Evolutionary conservation across 208 protist genomes (phyloP), one percentile per base, ranked within the genome.

Genomic region (Wallacemonas sp.): DNA sequence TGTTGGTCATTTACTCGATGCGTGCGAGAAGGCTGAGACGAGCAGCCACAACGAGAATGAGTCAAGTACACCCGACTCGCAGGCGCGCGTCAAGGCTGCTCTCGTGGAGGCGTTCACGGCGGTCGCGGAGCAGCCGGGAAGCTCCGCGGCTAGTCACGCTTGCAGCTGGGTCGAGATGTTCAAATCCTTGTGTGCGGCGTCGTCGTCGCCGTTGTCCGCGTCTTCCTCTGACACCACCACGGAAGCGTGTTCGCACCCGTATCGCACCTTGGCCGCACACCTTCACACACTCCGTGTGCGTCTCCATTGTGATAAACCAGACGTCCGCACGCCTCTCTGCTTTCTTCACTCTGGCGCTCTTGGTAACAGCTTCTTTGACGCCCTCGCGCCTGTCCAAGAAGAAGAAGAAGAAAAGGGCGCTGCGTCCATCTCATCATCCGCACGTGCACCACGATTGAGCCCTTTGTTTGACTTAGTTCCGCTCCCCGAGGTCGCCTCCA

Each of bases 141-240:
- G n/a, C n/a, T n/a, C n/a, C n/a, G n/a, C n/a, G n/a, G n/a, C n/a
- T n/a, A n/a, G n/a, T n/a, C n/a, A n/a, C n/a, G n/a, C n/a, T n/a
- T n/a, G n/a, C n/a, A n/a, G n/a, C n/a, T n/a, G 51, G 51, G 30
- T 31, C n/a, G 17, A 58, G 51, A 6, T 22, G 14, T 58, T 58
- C 51, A 58, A 58, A 19, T 14, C 31, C 30, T 14, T 22, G 19
- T 63, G 41, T 26, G 36, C 58, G 21, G 42, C 36, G 22, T 47
- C 41, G 28, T 38, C 36, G 17, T 6, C 11, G 26, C 3, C 46
- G 5, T 54, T 26, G 5, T 31, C 31, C 24, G 15, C n/a, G 6
- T 8, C n/a, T 31, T n/a, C n/a, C n/a, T n/a, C n/a, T n/a, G n/a
- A n/a, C n/a, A n/a, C n/a, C n/a, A n/a, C n/a, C n/a, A n/a, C n/a